These are phyloP conservation scores for Capsella rubella DNA, from an alignment of 441 rosid species.

Conservation along the genomic window DNA sequence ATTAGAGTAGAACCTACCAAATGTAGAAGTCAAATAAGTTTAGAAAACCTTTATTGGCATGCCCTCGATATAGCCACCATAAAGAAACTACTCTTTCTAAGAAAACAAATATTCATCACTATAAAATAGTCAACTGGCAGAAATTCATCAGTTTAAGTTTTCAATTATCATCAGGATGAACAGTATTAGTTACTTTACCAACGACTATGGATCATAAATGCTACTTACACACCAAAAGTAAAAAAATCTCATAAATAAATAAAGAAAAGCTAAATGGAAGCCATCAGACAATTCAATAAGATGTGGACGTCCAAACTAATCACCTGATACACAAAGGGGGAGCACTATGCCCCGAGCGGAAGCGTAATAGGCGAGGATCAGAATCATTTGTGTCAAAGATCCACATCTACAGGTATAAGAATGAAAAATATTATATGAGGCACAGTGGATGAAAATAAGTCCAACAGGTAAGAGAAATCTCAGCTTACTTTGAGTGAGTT, in stretches of 20 bases:
- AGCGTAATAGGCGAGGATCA: constrained; percentile 93
- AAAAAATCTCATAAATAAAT: not conserved
- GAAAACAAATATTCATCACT: constrained; percentile 20
- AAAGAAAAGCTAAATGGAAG: constrained; percentile 19
- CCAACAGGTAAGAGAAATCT: constrained; percentile 5
- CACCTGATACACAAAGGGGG: constrained; percentile 97
- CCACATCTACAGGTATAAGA: constrained; percentile 72
- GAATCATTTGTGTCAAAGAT: constrained; percentile 96
- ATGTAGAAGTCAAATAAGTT: constrained; percentile 30
- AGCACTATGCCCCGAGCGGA: constrained; percentile 99
- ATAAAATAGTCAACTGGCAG: constrained; percentile 1
- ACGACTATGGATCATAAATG: constrained; percentile 5
- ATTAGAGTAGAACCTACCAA: constrained; percentile 89
- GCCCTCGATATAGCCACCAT: not conserved
- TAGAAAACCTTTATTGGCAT: constrained; percentile 22
- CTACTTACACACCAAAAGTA: constrained; percentile 1
- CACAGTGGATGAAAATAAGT: constrained; percentile 11
- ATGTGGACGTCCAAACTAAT: constrained; percentile 11
- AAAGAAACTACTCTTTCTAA: not conserved
- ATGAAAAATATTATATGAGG: not conserved
- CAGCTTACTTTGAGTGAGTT: constrained; percentile 88
- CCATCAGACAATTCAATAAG: constrained; percentile 22
- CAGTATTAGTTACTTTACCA: constrained; percentile 19
- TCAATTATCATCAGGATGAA: not conserved
- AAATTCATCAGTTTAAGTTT: constrained; percentile 9